Evolutionary conservation across 2,329 filamentous ascomycete genomes (phyloP), one percentile per base, ranked within the genome.

Genomic region (Aspergillus nomiae): DNA sequence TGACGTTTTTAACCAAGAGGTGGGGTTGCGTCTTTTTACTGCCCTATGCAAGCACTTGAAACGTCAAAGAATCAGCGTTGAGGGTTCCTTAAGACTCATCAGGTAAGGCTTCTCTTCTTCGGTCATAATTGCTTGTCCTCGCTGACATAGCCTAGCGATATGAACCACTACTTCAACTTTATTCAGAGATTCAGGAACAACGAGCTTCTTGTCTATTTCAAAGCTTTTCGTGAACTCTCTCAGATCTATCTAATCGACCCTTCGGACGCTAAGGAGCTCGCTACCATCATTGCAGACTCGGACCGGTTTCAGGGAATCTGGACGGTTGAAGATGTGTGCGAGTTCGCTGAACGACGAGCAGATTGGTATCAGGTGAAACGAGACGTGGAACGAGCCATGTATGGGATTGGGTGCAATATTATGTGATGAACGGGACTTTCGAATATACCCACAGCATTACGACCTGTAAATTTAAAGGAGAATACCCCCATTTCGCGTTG

Each of bases 1-100:
- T 30, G 95, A 99, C 74, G 95, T 99, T 16, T 99, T 99, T 84
- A 97, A 97, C 77, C 92, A 95, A 78, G 95, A 99, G 81, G 94
- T 99, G 30, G 95, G 95, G 0, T 86, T 97, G 67, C 90, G 95
- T 30, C 86, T 99, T 58, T 99, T 98, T 80, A 89, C 90, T 24
- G 91, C 92, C 21, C 84, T 99, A 57, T 97, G 94, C 85, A 99
- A 99, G 80, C 95, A 99, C 79, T 86, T 99, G 69, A 99, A 99
- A 82, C 90, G 94, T 11, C 95, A 98, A 82, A 90, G 95, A 61
- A 87, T 99, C 78, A 94, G 90, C 75, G 92, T 92, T 30, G 90
- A 92, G 65, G 95, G 95, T 61, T 92, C 95, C 24, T 87, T 98
- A 74, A 94, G 91, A 77, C 86, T 99, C 67, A 98, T 99, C 74